Base-by-base conservation (phyloP, 441 rosid species). In the Bocquillonia castaneifolia region DNA sequence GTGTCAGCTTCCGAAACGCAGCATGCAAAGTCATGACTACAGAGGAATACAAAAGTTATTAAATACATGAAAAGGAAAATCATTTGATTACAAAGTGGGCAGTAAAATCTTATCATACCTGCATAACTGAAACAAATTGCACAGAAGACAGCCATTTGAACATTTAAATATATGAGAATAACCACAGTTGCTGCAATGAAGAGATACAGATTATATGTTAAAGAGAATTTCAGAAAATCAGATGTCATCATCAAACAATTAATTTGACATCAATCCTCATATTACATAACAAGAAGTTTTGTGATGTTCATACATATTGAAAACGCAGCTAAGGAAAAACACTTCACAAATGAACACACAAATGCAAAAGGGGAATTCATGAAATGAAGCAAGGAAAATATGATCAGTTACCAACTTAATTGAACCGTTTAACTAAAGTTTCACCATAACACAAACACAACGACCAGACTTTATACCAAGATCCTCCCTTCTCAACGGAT, bases 111-210 rank as follows among this genome's bases (percentile, higher is more conserved):
- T 26, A 8, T 17, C 15, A 63, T 78, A 92, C 99, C 97, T 74
- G 84, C 73, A 72, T 94, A 94, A 68, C 97, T 81, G 72, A 90
- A 74, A 0, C 68, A 80, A 44, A 94, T 69, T 10, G 96, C 86
- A 80, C 79, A 86, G 75, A 88, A 86, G 71, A 90, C 81, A 71
- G 97, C 96, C 92, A 83, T 84, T 78, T 88, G 97, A 62, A 94
- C 93, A 59, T 91, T 94, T 77, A 91, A 79, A 66, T 61, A 65
- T 64, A 91, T 71, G 74, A 94, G 82, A 74, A 90, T 79, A 74
- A 88, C 70, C 4, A 81, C 89, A 18, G 90, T 81, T 9, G 77
- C 97, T 94, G 94, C 86, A 86, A 79, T 64, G 10, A 77, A 50
- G 22, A 75, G 29, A 77, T 55, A 66, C 3, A 47, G 23, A 39